Evolutionary conservation across 2,329 filamentous ascomycete genomes (phyloP), one percentile per base, ranked within the genome.

Genomic region (Botrytis galanthina): DNA sequence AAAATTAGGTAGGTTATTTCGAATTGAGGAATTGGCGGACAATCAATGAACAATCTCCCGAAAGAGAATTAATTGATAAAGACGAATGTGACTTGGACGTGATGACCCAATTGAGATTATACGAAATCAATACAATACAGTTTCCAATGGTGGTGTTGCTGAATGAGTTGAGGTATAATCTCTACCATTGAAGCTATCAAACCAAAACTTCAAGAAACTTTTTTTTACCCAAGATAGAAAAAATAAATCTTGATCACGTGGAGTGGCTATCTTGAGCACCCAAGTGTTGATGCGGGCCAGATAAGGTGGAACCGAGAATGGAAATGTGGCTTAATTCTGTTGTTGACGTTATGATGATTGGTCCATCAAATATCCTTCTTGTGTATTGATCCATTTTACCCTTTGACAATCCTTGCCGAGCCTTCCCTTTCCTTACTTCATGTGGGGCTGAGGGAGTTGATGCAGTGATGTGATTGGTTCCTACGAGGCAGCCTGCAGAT

Each of bases 191-290:
- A 67, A 70, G 54, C 54, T 62, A 70, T 62, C 39, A n/a, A 61
- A 62, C 68, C 29, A 70, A 70, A 70, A 70, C 51, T 62, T 62
- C 29, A 39, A 18, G 42, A 62, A 70, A 70, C 51, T 70, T 70
- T 70, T 70, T 70, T 70, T 29, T 62, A 51, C 68, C 46, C 37
- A 62, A 70, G 57, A 70, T 70, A 44, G 68, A 70, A 70, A 70
- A 70, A 70, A 70, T 48, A 37, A 46, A 62, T 62, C n/a, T 6
- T 18, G 29, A 70, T 70, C 68, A 70, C 68, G 68, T 70, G 68
- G 2, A 29, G 3, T 29, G 32, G 46, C 35, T 67, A 54, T 67
- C 64, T 5, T n/a, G 35, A 44, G 29, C 37, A 22, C 22, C 8
- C 14, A 63, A 39, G 42, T 10, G 48, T 67, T 61, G 32, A 51